A percentile compares a stretch with the other conserved stretches of the same genome.
These are phyloP conservation scores for Mycena floridula DNA, from an alignment of 768 basidiomycete species.

Conservation along the genomic window DNA sequence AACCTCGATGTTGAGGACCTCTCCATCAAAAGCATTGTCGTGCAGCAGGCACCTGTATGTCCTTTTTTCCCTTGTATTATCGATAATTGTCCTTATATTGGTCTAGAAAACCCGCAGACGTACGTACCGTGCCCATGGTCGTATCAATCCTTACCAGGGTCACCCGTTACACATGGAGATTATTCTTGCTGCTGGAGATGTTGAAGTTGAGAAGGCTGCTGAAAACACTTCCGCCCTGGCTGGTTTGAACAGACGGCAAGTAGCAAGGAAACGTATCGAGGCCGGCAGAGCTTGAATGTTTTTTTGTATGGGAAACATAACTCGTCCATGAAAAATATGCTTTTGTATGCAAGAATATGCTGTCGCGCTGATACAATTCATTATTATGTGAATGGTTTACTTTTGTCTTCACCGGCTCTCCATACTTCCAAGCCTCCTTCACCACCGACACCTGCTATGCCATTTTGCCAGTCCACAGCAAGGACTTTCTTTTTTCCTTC, in stretches of 20 bases:
- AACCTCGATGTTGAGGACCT: slow-evolving; percentile 91
- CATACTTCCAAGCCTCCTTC: slow-evolving; percentile 64
- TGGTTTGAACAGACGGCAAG: slow-evolving; percentile 79
- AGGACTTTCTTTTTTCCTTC: slow-evolving; percentile 53
- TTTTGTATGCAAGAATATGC: background rate
- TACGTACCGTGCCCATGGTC: slow-evolving; percentile 97
- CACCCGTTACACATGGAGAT: slow-evolving; percentile 96
- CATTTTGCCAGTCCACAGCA: slow-evolving; percentile 50
- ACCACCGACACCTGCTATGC: slow-evolving; percentile 52
- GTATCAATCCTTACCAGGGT: slow-evolving; percentile 98
- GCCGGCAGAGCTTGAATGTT: slow-evolving; percentile 55
- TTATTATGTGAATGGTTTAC: background rate
- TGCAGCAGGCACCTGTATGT: slow-evolving; percentile 96
- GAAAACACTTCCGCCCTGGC: slow-evolving; percentile 62
- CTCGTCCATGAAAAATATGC: too few relatives aligned
- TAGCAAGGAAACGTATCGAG: slow-evolving; percentile 84
- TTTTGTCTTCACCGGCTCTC: slow-evolving; percentile 39
- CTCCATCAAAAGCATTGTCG: slow-evolving; percentile 92
- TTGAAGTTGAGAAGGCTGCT: slow-evolving; percentile 88
- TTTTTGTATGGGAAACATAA: background rate
- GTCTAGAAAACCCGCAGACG: slow-evolving; percentile 93
- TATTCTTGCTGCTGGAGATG: slow-evolving; percentile 74
- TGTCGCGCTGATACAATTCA: too few relatives aligned
- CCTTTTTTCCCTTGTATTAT: background rate
- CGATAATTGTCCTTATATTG: background rate